Evolutionary conservation across 345 rosid genomes (phyloP), one percentile per base, ranked within the genome.

Genomic region (Dipteronia dyeriana): DNA sequence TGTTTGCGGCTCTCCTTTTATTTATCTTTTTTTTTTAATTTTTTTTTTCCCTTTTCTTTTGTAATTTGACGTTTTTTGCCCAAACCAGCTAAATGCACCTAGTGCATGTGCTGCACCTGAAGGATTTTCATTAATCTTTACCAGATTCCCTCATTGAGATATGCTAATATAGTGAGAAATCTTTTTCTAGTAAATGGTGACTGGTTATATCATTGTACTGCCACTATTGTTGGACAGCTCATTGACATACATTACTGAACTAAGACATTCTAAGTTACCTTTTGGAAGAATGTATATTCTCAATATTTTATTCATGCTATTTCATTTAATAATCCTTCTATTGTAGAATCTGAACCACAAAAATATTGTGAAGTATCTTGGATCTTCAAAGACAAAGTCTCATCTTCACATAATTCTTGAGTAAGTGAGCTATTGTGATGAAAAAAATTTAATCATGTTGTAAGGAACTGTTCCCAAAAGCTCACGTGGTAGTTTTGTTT

Each of bases 321-420:
- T 60, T 80, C 43, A 74, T 72, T 59, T 59, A 22, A 11, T 74
- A 41, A 41, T 80, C 63, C 31, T 66, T 77, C 25, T 53, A 57
- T 75, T 86, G 76, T 93, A 97, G 99, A 97, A 90, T 79, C 80
- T 97, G 88, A 97, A 97, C 84, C 99, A 96, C 84, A 97, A 92
- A 84, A 97, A 97, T 83, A 97, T 97, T 68, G 99, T 97, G 74
- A 97, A 97, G 83, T 97, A 97, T 88, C 93, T 97, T 71, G 99
- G 99, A 47, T 97, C 99, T 19, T 87, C 80, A 72, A 97, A 94
- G 92, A 97, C 99, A 56, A 94, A 82, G 83, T 82, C 87, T 79
- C 98, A 97, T 83, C 98, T 97, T 86, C 98, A 94, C 88, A 97
- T 97, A 79, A 89, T 94, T 76, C 93, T 96, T 75, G 99, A 97